Base-by-base conservation (phyloP, 441 rosid genomes). In the Cnidoscolus chayamansa region DNA sequence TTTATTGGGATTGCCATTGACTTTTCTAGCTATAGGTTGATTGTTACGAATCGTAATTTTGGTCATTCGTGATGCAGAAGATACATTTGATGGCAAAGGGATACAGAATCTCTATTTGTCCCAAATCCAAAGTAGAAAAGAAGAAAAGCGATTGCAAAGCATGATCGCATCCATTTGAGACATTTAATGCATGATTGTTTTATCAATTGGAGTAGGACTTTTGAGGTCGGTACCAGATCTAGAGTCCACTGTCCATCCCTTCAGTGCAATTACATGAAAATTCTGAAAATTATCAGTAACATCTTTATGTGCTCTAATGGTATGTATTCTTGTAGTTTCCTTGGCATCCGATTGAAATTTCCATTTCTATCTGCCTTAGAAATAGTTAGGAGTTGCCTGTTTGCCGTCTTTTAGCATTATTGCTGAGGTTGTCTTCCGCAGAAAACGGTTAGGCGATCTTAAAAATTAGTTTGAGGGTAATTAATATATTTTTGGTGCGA, bases 1-100 rank as follows among this genome's bases (percentile, higher is more conserved):
- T 47, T 30, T 3, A 25, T 13, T 47, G 56, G 68, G 56, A 65
- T 65, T 65, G 68, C 37, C n/a, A 49, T 48, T 47, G 10, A 47
- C 19, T 49, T 12, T 30, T 65, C 13, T 0, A 8, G 51, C 55
- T 65, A 30, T 50, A 47, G 11, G 55, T 13, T 48, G 68, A 13
- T 50, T 13, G 55, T 35, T 20, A 12, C 1, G 25, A 9, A 19
- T 64, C 54, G 45, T 64, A 13, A 1, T 62, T 37, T 40, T 2
- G 65, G 48, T 1, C 47, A 16, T 16, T 37, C 30, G 20, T 62
- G 25, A 3, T 35, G 3, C 17, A 49, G 37, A 62, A 62, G 65
- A 40, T 62, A 19, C 30, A 13, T 32, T 61, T 4, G 17, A 11
- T 16, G 0, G 7, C 1, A 51, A 35, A 35, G 4, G 48, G 48